phyloP scores from a whole-genome alignment of 768 basidiomycete species.

The Amanita molliuscula region DNA sequence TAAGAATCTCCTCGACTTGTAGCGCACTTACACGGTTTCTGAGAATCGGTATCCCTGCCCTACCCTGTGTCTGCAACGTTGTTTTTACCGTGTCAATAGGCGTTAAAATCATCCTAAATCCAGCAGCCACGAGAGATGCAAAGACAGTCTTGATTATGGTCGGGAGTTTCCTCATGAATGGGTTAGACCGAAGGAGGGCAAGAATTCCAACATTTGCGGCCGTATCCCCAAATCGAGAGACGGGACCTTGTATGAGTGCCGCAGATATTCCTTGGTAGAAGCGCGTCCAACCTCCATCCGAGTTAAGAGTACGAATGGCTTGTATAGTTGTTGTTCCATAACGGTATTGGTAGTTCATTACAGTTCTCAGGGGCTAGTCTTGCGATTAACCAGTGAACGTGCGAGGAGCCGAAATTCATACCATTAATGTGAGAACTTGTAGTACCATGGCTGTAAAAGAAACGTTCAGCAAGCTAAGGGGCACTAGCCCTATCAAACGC shows the following conservation, averaged over 20 bases:
- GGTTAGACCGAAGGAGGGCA: conserved; percentile 71
- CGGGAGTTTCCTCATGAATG: conserved; percentile 57
- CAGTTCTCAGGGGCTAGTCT: conserved; percentile 73
- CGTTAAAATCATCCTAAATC: conserved; percentile 84
- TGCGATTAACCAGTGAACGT: not conserved
- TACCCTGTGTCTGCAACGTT: conserved; percentile 87
- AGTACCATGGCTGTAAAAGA: conserved; percentile 73
- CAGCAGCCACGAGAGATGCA: conserved; percentile 68
- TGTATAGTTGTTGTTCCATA: conserved; percentile 70
- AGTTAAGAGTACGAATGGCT: conserved; percentile 58
- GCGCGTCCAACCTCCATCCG: conserved; percentile 70
- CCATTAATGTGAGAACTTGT: conserved; percentile 87
- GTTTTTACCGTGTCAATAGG: conserved; percentile 95
- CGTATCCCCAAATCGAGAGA: conserved; percentile 88
- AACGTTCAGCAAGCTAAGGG: not conserved
- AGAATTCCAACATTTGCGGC: conserved; percentile 90
- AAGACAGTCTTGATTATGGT: conserved; percentile 65
- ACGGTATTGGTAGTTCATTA: conserved; percentile 96
- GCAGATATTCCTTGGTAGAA: conserved; percentile 85
- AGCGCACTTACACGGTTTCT: conserved; percentile 40
- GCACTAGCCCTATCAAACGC: conserved; percentile 5
- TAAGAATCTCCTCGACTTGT: no score
- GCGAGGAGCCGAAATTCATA: conserved; percentile 10
- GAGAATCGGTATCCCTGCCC: conserved; percentile 54
- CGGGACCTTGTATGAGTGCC: conserved; percentile 79